phyloP scores from a whole-genome alignment of 2,329 filamentous ascomycete genomes.

The Fusarium lateritium region DNA sequence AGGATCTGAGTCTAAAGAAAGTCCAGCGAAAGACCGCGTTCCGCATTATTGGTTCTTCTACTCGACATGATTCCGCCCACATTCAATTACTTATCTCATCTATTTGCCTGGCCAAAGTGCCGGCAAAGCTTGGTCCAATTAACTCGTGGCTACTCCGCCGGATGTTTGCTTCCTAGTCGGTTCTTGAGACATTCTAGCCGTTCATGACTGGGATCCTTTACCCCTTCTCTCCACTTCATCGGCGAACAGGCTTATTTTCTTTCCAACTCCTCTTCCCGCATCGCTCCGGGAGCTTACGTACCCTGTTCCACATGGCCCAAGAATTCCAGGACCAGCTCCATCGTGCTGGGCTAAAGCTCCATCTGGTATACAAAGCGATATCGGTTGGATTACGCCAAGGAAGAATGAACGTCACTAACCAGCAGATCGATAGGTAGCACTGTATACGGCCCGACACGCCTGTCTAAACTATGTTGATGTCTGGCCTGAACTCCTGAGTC shows the following conservation, averaged over 20 bases:
- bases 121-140: slow-evolving; percentile 33
- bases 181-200: slow-evolving; percentile 51
- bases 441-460: slow-evolving; percentile 12
- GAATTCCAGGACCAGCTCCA: slow-evolving; percentile 32
- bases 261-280: slow-evolving; percentile 43
- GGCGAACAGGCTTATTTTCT: slow-evolving; percentile 30
- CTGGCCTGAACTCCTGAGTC: not conserved
- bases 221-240: slow-evolving; percentile 41
- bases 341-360: slow-evolving; percentile 24
- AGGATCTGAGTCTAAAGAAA: slow-evolving; percentile 5
- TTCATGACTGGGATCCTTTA: slow-evolving; percentile 38
- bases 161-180: slow-evolving; percentile 45
- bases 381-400: slow-evolving; percentile 5
- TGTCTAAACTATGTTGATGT: not conserved
- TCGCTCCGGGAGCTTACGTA: slow-evolving; percentile 46
- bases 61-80: slow-evolving; percentile 15
- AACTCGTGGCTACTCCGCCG: slow-evolving; percentile 27
- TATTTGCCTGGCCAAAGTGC: slow-evolving; percentile 36
- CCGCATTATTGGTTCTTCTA: slow-evolving; percentile 17
- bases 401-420: slow-evolving; percentile 9
- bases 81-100: slow-evolving; percentile 9
- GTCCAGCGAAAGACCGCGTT: not conserved
- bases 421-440: slow-evolving; percentile 3
- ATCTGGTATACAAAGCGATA: slow-evolving; percentile 11
- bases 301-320: slow-evolving; percentile 43